phyloP scores from a whole-genome alignment of 164 flowering plant genomes.

The Vitis riparia region DNA sequence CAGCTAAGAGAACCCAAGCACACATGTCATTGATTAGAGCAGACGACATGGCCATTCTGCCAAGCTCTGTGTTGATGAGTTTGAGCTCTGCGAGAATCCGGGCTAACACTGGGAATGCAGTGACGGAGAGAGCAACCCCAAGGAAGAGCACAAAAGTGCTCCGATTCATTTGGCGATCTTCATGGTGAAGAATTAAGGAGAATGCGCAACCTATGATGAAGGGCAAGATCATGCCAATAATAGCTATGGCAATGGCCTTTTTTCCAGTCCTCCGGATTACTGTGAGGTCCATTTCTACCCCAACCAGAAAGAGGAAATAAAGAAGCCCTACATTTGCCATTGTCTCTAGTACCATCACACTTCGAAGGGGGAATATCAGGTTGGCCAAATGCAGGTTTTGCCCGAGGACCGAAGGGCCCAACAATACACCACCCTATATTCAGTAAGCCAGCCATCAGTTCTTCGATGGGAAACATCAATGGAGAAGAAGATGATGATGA shows the following conservation, averaged over 20 bases:
- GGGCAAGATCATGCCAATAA: slow-evolving; percentile 26
- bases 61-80: slow-evolving; percentile 27
- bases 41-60: slow-evolving; percentile 26
- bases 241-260: slow-evolving; percentile 17
- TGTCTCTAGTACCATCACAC: slow-evolving; percentile 34
- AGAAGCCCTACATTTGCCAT: slow-evolving; percentile 34
- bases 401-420: slow-evolving; percentile 30
- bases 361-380: slow-evolving; percentile 21
- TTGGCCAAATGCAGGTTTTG: slow-evolving; percentile 7
- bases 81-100: slow-evolving; percentile 31
- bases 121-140: slow-evolving; percentile 26
- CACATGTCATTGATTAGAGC: slow-evolving; percentile 29
- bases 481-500: too few relatives aligned
- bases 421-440: slow-evolving; percentile 21
- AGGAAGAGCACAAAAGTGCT: slow-evolving; percentile 27
- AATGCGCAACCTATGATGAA: slow-evolving; percentile 15
- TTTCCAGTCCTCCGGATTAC: slow-evolving; percentile 17
- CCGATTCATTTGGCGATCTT: not conserved
- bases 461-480: too few relatives aligned
- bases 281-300: slow-evolving; percentile 29
- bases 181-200: slow-evolving; percentile 8
- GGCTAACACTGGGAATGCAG: slow-evolving; percentile 31
- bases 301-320: slow-evolving; percentile 29
- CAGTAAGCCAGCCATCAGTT: too few relatives aligned
- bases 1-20: slow-evolving; percentile 29